Conservation (phyloP, 805 yeast genomes). For the Huiozyma naganishii region DNA sequence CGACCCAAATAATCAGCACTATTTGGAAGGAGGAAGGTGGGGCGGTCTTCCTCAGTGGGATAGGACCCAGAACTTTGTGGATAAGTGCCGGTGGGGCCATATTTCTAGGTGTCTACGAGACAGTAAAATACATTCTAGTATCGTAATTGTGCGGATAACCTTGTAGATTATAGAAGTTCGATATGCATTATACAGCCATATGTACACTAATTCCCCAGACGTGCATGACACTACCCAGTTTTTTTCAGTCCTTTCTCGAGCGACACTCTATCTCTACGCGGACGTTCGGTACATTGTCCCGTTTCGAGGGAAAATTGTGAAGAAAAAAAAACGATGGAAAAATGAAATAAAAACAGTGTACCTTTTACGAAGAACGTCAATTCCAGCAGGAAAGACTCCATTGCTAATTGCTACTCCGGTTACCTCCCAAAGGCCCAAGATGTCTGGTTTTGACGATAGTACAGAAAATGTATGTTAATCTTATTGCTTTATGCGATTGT, state of each 20-base stretch:
- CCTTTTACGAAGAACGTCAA: no score
- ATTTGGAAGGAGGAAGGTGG: slow-evolving; percentile 67
- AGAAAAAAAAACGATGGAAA: no score
- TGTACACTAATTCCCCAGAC: no score
- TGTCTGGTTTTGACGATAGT: not conserved
- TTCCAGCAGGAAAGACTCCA: no score
- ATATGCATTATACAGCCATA: not conserved
- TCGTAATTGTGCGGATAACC: not conserved
- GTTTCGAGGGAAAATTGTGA: no score
- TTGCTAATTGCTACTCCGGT: no score
- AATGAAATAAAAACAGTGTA: no score
- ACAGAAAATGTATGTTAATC: not conserved
- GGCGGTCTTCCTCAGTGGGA: slow-evolving; percentile 63
- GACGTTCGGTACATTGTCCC: no score
- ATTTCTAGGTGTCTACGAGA: slow-evolving; percentile 87
- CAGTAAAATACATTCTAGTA: slow-evolving; percentile 1
- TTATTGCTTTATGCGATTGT: no score
- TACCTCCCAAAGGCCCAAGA: not conserved
- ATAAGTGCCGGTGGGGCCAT: slow-evolving; percentile 98
- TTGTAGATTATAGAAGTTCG: not conserved
- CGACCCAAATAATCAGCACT: slow-evolving; percentile 36
- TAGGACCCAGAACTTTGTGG: slow-evolving; percentile 96
- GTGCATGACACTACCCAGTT: no score
- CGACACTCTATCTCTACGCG: no score
- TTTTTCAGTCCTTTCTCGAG: no score